phyloP scores from a whole-genome alignment of 371 early-diverging fungal species.

The Haplosporangium sp. region DNA sequence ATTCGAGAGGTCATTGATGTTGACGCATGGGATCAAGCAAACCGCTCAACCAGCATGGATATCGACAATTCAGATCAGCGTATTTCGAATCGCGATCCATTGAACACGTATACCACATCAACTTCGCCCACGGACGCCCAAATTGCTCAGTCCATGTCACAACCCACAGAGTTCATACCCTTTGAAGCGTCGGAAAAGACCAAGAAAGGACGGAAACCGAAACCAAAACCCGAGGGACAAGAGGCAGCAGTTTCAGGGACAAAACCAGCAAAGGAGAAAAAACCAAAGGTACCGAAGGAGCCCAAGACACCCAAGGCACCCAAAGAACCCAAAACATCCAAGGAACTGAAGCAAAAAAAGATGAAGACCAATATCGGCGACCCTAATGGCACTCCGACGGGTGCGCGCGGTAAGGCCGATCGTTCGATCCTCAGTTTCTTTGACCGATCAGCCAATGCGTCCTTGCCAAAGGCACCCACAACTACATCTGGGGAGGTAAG shows the following conservation, averaged over 20 bases:
- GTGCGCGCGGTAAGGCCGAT: conserved; percentile 9
- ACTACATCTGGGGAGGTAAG: conserved; percentile 3
- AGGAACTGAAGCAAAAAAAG: conserved; percentile 11
- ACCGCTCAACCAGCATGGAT: conserved; percentile 2
- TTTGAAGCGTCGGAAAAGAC: conserved; percentile 11
- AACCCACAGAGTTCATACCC: neutral
- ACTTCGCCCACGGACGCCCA: conserved; percentile 9
- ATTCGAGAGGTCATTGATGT: neutral
- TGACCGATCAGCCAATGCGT: conserved; percentile 20
- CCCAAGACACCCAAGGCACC: conserved; percentile 14
- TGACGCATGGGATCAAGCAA: neutral
- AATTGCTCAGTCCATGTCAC: neutral
- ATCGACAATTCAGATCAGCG: conserved; percentile 6
- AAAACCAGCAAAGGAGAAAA: conserved; percentile 8
- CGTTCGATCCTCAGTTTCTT: conserved; percentile 55
- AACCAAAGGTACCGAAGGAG: conserved; percentile 7
- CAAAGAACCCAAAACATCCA: conserved; percentile 16
- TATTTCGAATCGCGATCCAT: neutral
- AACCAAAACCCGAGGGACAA: conserved; percentile 16
- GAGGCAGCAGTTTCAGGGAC: conserved; percentile 3
- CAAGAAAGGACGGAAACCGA: conserved; percentile 39
- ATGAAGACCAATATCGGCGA: conserved; percentile 24
- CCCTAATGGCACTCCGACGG: conserved; percentile 1
- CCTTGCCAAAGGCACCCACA: neutral
- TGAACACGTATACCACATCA: neutral